Evolutionary conservation across 169 alveolate species (phyloP).

Genomic region (Plasmodium reichenowi): DNA sequence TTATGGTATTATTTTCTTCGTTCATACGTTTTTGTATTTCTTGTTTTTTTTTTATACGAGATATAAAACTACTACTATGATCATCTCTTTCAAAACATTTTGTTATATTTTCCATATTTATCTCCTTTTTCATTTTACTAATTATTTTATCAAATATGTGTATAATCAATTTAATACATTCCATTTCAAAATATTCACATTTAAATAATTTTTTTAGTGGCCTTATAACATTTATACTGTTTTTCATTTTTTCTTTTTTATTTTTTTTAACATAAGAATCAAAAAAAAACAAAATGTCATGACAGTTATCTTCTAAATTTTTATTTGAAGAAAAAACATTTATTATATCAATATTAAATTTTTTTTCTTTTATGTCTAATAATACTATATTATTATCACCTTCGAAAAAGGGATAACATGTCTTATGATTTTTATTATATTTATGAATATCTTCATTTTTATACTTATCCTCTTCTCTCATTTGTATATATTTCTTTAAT

Average conservation of each 20-base stretch:
- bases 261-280: conserved; percentile 57
- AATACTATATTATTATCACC: neutral
- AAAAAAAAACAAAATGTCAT: conserved; percentile 62
- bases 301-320: conserved; percentile 5
- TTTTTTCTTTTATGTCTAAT: conserved; percentile 33
- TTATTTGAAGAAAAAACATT: conserved; percentile 18
- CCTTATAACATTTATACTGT: neutral
- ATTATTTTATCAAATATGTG: conserved; percentile 48
- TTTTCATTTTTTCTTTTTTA: conserved; percentile 23
- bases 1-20: too few relatives aligned
- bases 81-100: conserved; percentile 17
- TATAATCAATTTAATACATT: conserved; percentile 20
- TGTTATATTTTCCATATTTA: conserved; percentile 11
- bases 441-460: neutral
- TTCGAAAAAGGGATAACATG: neutral
- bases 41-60: neutral
- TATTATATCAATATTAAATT: conserved; percentile 45
- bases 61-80: neutral
- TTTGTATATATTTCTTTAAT: conserved; percentile 23
- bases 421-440: neutral
- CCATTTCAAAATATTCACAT: conserved; percentile 53
- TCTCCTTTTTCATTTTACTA: conserved; percentile 29
- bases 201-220: conserved; percentile 30
- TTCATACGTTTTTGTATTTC: neutral
- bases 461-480: conserved; percentile 19